Evolutionary conservation across 2,329 filamentous ascomycete genomes (phyloP), one percentile per base, ranked within the genome.

Genomic region (Neocatenulostroma microsporum): DNA sequence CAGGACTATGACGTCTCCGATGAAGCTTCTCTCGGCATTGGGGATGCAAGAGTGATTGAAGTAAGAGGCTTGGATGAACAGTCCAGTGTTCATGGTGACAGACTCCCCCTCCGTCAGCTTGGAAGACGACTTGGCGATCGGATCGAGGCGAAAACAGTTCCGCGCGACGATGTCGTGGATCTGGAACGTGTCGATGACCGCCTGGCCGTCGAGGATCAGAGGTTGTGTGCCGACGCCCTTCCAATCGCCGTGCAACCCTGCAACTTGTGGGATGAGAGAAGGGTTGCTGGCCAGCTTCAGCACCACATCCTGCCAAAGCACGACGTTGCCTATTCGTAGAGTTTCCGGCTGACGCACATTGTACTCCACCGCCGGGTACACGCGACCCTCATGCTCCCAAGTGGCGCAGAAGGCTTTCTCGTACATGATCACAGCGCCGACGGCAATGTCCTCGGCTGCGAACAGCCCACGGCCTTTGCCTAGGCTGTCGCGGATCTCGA

Each of bases 41-140:
- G 56, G 35, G 2, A 57, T 32, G 37, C 65, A 69, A 0, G 62
- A 63, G 40, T 69, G 65, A 30, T 69, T 69, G 39, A 65, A 58
- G 39, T 63, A 64, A 0, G 64, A 59, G 3, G 62, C 57, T 4
- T 53, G 44, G 1, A 56, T 47, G 63, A 63, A 69, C 18, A 68
- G 44, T 2, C 63, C 64, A 20, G 10, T 28, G n/a, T 14, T 14
- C 10, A 9, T 7, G 26, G 23, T 25, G 9, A 7, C 19, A 9
- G 5, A 10, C 10, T 10, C 13, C 13, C 17, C 17, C 18, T n/a
- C 13, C 8, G 12, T 10, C 30, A 24, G 9, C 18, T 21, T 20
- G 10, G 19, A 6, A 12, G 13, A 9, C 13, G 10, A 9, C 17
- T 13, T 21, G 7, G 30, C 6, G 5, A 10, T 17, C 17, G 17